phyloP scores from a whole-genome alignment of 768 basidiomycete genomes.

The Lanmaoa rubissima region DNA sequence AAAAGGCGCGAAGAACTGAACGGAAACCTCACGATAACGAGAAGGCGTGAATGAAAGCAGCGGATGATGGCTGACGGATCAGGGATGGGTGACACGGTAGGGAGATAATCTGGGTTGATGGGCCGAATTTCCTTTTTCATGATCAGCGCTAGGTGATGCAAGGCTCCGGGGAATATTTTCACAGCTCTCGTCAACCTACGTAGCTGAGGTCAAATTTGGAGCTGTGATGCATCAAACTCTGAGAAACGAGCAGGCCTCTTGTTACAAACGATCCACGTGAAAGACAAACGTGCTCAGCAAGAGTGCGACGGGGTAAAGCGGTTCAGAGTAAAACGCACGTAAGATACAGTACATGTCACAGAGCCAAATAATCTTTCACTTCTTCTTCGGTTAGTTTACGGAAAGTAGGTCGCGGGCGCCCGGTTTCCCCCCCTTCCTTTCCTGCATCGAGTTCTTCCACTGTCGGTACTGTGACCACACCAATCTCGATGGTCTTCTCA shows the following conservation, averaged over 20 bases:
- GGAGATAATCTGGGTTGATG: not conserved
- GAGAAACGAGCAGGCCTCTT: constrained; percentile 5
- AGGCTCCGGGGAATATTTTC: constrained; percentile 6
- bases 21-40: constrained; percentile 32
- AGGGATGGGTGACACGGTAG: constrained; percentile 25
- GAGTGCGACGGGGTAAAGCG: constrained; percentile 5
- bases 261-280: constrained; percentile 6
- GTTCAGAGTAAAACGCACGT: constrained; percentile 31
- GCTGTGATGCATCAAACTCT: not conserved
- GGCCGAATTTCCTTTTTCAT: constrained; percentile 27
- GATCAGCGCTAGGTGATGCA: constrained; percentile 23
- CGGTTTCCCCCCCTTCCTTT: constrained; percentile 65
- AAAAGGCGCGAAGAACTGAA: constrained; percentile 22
- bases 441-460: constrained; percentile 54
- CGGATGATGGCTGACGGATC: constrained; percentile 27
- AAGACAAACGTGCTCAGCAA: constrained; percentile 17
- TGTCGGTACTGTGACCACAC: constrained; percentile 89
- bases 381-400: constrained; percentile 96
- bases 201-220: constrained; percentile 7
- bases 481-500: constrained; percentile 99
- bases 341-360: constrained; percentile 48
- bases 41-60: constrained; percentile 30
- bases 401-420: constrained; percentile 82
- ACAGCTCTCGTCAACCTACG: constrained; percentile 6
- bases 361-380: constrained; percentile 90